These are phyloP conservation scores for Posidonia oceanica DNA, from an alignment of 116 monocot species.

Conservation along the genomic window DNA sequence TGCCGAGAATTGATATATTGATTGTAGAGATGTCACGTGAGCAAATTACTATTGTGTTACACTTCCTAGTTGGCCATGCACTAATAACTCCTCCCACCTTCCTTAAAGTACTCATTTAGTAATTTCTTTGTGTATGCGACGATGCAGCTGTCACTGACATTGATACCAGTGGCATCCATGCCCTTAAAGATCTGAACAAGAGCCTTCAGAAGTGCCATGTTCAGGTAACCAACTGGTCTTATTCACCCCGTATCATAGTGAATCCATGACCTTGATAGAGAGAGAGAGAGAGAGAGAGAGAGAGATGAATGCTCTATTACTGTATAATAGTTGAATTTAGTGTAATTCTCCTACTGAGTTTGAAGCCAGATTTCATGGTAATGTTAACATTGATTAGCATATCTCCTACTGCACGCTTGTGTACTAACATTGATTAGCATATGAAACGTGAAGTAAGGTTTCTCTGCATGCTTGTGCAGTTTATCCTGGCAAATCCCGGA, in stretches of 20 bases:
- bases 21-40: slow-evolving; percentile 82
- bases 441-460: neutral
- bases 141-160: slow-evolving; percentile 76
- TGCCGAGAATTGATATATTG: slow-evolving; percentile 40
- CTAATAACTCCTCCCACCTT: too few species aligned
- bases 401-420: too few species aligned
- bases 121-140: neutral
- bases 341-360: too few species aligned
- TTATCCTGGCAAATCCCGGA: slow-evolving; percentile 69
- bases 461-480: slow-evolving; percentile 19
- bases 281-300: too few species aligned
- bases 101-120: neutral
- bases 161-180: slow-evolving; percentile 76
- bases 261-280: too few species aligned
- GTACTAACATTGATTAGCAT: too few species aligned
- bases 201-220: slow-evolving; percentile 40
- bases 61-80: neutral
- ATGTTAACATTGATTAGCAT: too few species aligned
- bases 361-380: too few species aligned
- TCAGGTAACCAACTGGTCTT: slow-evolving; percentile 41
- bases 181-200: slow-evolving; percentile 51
- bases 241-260: too few species aligned
- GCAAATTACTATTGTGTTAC: neutral
- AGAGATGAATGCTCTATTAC: too few species aligned
- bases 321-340: too few species aligned